phyloP scores from a whole-genome alignment of 2,329 filamentous ascomycete species.

The Colletotrichum acutatum region DNA sequence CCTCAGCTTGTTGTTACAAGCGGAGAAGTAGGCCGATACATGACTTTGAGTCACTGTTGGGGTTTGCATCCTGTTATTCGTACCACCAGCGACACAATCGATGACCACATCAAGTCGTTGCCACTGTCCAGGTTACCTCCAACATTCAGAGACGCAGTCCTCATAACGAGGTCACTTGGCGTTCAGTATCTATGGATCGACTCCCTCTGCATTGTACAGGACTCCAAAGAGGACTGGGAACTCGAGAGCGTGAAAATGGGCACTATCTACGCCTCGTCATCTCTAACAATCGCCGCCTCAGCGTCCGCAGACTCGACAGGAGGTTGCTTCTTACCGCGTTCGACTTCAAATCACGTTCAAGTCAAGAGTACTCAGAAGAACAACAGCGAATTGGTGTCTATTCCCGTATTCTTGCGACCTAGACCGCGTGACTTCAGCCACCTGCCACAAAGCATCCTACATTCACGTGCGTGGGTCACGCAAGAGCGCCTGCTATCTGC shows the following conservation, averaged over 20 bases:
- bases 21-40: neutral
- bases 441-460: conserved; percentile 12
- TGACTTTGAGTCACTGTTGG: conserved; percentile 11
- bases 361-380: neutral
- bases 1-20: neutral
- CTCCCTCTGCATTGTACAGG: conserved; percentile 26
- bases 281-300: neutral
- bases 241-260: neutral
- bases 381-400: no score
- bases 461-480: conserved; percentile 38
- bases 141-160: conserved; percentile 15
- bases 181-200: conserved; percentile 26
- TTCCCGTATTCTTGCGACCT: neutral
- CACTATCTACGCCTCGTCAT: neutral
- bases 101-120: neutral
- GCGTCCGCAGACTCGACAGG: neutral
- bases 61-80: neutral
- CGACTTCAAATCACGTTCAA: neutral
- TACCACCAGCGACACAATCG: neutral
- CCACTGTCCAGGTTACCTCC: neutral
- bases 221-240: neutral
- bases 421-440: neutral
- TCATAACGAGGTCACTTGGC: conserved; percentile 1
- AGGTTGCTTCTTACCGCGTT: neutral
- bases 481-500: conserved; percentile 39